phyloP scores from a whole-genome alignment of 305 asterid species.

The Fraxinus platypoda region DNA sequence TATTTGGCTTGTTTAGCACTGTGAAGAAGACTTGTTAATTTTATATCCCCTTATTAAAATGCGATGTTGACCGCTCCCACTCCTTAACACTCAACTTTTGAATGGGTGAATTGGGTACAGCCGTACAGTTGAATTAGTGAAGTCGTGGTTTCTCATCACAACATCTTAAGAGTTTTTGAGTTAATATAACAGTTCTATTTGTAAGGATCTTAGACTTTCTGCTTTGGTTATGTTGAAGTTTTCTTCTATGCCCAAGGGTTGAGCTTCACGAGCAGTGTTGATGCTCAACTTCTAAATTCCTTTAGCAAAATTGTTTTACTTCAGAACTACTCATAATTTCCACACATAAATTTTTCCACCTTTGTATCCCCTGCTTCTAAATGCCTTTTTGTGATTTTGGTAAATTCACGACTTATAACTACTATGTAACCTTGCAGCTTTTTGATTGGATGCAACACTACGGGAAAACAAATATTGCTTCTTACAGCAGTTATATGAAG shows the following conservation, averaged over 20 bases:
- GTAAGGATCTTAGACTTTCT: constrained; percentile 9
- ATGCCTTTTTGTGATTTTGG: background rate
- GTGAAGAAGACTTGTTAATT: background rate
- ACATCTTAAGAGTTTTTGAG: background rate
- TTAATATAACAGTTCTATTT: background rate
- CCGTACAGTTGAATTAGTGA: background rate
- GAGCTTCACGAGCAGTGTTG: background rate
- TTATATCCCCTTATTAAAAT: background rate
- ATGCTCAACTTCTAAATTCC: background rate
- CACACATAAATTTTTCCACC: background rate
- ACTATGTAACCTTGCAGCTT: constrained; percentile 49
- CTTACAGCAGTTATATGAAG: constrained; percentile 86
- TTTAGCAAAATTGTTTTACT: background rate
- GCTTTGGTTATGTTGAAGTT: background rate
- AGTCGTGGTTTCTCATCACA: background rate
- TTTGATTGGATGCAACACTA: constrained; percentile 90
- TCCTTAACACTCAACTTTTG: background rate
- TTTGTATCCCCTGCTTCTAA: background rate
- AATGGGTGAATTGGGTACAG: background rate
- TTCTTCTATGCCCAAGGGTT: background rate
- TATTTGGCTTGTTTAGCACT: background rate
- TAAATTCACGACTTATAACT: background rate
- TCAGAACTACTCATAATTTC: background rate
- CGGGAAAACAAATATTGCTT: constrained; percentile 71
- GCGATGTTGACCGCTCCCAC: background rate